Percentiles rank a stretch among this genome's conserved stretches.
Conservation (phyloP, 1,284 basidiomycete species). For the Schizopora paradoxa region DNA sequence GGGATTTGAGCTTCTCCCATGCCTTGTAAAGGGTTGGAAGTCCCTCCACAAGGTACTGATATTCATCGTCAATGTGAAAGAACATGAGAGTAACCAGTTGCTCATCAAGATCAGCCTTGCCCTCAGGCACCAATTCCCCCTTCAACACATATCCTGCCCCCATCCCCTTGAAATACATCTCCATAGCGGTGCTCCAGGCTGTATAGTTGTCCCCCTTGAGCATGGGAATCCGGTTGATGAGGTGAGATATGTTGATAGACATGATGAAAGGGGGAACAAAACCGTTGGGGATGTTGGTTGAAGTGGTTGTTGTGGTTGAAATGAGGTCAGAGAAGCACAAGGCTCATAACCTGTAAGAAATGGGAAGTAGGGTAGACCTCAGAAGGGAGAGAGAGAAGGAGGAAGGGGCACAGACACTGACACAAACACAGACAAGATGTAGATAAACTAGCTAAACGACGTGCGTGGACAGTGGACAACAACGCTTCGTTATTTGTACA, state of each 20-base stretch:
- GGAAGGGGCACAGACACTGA: not conserved
- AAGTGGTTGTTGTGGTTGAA: not conserved
- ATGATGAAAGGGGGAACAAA: not conserved
- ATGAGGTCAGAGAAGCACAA: not conserved
- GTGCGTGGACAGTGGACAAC: too few species aligned
- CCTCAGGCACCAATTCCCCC: not conserved
- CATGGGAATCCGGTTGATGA: not conserved
- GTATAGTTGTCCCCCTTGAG: conserved; percentile 1
- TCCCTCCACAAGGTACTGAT: not conserved
- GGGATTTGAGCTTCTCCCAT: conserved; percentile 1
- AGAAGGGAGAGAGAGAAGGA: not conserved
- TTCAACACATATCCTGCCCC: not conserved
- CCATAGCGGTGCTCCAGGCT: not conserved
- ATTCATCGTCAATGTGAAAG: not conserved
- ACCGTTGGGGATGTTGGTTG: not conserved
- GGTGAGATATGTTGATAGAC: not conserved
- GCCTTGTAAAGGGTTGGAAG: not conserved
- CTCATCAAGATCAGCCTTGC: not conserved
- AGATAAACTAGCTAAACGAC: too few species aligned
- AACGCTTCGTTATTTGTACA: too few species aligned
- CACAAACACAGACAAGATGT: not conserved
- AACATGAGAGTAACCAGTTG: not conserved
- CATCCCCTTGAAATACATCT: conserved; percentile 6
- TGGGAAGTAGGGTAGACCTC: too few species aligned
- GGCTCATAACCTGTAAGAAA: conserved; percentile 6